Percentiles rank a stretch among this genome's conserved stretches.
Evolutionary conservation across 805 yeast genomes (phyloP).

Genomic region (Zygotorulaspora florentina): DNA sequence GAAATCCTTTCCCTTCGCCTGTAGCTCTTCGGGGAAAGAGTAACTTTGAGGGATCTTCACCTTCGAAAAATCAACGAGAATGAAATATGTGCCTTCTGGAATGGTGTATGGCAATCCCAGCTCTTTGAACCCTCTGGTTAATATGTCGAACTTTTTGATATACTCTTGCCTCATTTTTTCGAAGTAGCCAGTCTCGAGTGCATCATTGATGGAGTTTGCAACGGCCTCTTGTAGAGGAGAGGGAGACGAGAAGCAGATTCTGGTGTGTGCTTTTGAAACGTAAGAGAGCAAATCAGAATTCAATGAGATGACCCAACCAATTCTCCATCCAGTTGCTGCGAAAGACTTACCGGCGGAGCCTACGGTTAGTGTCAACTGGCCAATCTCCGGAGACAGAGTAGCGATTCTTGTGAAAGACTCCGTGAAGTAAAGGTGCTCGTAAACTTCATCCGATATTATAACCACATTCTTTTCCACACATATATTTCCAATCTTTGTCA

Average conservation of each 20-base stretch:
- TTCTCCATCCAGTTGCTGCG: constrained; percentile 99
- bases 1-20: constrained; percentile 75
- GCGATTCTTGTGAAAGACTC: constrained; percentile 76
- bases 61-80: constrained; percentile 81
- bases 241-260: constrained; percentile 89
- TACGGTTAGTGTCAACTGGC: constrained; percentile 75
- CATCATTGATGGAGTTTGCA: constrained; percentile 66
- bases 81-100: constrained; percentile 92
- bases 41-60: constrained; percentile 74
- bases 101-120: constrained; percentile 82
- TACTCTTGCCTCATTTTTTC: constrained; percentile 65
- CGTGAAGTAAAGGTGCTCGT: constrained; percentile 79
- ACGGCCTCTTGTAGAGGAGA: constrained; percentile 92
- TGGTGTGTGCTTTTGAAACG: constrained; percentile 84
- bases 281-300: constrained; percentile 75
- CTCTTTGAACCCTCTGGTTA: constrained; percentile 77
- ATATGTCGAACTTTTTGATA: constrained; percentile 63
- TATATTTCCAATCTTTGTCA: constrained; percentile 67
- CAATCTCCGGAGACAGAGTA: constrained; percentile 72
- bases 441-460: constrained; percentile 89
- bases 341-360: constrained; percentile 98
- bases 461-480: constrained; percentile 83
- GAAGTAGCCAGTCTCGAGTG: constrained; percentile 63
- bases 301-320: constrained; percentile 87
- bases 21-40: constrained; percentile 65